Percentiles rank a stretch among this genome's conserved stretches.
These are phyloP conservation scores for Trametes polyzona DNA, from an alignment of 1,284 basidiomycete genomes.

Conservation along the genomic window DNA sequence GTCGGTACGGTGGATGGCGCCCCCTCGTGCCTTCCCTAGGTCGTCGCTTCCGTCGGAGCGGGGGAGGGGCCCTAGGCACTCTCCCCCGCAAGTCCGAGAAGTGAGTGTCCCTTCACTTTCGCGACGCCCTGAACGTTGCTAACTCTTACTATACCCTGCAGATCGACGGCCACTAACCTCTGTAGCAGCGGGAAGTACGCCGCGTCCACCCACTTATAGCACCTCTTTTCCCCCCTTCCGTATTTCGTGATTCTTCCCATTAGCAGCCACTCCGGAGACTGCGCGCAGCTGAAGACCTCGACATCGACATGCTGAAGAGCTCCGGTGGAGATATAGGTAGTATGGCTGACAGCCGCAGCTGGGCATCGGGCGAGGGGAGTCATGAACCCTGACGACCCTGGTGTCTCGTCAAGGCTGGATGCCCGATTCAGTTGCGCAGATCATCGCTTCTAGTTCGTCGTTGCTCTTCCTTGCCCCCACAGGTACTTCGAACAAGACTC, in stretches of 20 bases:
- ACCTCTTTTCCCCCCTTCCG: too few species aligned
- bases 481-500: neutral
- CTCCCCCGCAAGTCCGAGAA: slow-evolving; percentile 7
- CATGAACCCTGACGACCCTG: slow-evolving; percentile 1
- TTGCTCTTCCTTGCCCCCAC: neutral
- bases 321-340: neutral
- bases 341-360: slow-evolving; percentile 7
- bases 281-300: slow-evolving; percentile 14
- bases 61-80: slow-evolving; percentile 9
- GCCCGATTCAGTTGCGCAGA: neutral
- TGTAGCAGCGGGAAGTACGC: too few species aligned
- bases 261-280: too few species aligned
- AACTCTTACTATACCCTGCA: too few species aligned
- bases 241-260: too few species aligned
- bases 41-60: slow-evolving; percentile 7
- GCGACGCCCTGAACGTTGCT: too few species aligned
- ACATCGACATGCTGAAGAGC: neutral
- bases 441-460: neutral
- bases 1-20: slow-evolving; percentile 4
- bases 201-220: too few species aligned
- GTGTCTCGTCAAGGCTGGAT: slow-evolving; percentile 3
- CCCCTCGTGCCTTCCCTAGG: neutral
- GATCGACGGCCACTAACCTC: too few species aligned
- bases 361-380: slow-evolving; percentile 3
- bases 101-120: slow-evolving; percentile 1